Evolutionary conservation across 371 early-diverging fungal genomes (phyloP).

Genomic region (Circinella umbellata): DNA sequence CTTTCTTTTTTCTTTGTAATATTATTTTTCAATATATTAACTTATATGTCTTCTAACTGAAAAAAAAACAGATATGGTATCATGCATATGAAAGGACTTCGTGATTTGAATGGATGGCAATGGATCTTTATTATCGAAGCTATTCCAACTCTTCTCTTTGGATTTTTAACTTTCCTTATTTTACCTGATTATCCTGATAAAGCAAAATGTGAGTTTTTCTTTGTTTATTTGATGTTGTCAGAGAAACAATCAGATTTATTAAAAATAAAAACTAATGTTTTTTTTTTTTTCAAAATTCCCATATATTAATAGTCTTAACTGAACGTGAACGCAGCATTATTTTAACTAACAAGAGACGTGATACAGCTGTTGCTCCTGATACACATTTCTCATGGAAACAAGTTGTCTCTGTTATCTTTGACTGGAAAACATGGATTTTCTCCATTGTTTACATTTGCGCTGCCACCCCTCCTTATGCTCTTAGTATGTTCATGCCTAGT

Average conservation of each 20-base stretch:
- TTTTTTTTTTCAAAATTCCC: not conserved
- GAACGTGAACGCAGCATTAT: constrained; percentile 61
- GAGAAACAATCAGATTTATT: not conserved
- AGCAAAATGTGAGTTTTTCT: constrained; percentile 20
- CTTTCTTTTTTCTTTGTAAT: too few relatives aligned
- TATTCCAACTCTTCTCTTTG: constrained; percentile 65
- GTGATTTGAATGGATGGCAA: constrained; percentile 56
- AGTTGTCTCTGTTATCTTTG: constrained; percentile 56
- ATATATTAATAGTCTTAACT: constrained; percentile 47
- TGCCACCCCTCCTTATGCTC: constrained; percentile 65
- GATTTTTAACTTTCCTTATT: constrained; percentile 58
- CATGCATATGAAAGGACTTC: constrained; percentile 60
- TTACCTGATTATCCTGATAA: constrained; percentile 78
- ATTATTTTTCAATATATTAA: too few relatives aligned
- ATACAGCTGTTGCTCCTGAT: constrained; percentile 68
- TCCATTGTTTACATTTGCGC: constrained; percentile 64
- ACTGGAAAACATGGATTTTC: constrained; percentile 64
- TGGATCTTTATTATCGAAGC: constrained; percentile 83
- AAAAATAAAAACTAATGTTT: not conserved
- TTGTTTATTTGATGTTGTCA: not conserved
- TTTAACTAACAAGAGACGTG: constrained; percentile 54
- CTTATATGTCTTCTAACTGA: too few relatives aligned
- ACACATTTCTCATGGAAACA: constrained; percentile 65
- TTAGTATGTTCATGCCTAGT: constrained; percentile 72
- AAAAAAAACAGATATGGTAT: constrained; percentile 31